Percentiles rank a stretch among this genome's conserved stretches.
Conservation (phyloP, 352 stramenopile genomes). For the Peronospora tabacina region DNA sequence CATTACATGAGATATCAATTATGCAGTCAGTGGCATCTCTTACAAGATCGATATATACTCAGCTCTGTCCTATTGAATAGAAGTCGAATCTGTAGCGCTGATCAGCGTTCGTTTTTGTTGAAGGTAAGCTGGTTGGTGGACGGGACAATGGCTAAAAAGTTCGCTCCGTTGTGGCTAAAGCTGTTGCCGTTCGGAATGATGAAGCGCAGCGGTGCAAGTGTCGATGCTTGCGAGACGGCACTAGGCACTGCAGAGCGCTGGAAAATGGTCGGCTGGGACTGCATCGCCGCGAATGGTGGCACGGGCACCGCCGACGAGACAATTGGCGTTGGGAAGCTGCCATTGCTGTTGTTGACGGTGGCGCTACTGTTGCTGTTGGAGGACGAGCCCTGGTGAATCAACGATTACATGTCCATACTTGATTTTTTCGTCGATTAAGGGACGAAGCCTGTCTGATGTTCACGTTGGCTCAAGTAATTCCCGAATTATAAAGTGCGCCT, state of each 20-base stretch:
- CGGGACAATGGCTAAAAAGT: conserved; percentile 3
- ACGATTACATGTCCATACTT: conserved; percentile 69
- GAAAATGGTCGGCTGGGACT: conserved; percentile 30
- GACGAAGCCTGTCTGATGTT: conserved; percentile 7
- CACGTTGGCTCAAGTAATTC: conserved; percentile 15
- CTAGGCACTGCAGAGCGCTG: conserved; percentile 13
- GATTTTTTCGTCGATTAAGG: not conserved
- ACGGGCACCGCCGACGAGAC: conserved; percentile 30
- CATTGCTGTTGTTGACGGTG: not conserved
- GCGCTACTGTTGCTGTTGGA: conserved; percentile 5
- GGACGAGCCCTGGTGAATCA: conserved; percentile 46
- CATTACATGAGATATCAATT: too few relatives aligned
- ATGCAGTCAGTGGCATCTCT: too few relatives aligned
- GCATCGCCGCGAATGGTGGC: conserved; percentile 44
- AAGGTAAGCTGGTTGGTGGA: conserved; percentile 10
- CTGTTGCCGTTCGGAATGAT: conserved; percentile 49
- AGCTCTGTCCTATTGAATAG: too few relatives aligned
- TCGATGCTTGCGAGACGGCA: conserved; percentile 26
- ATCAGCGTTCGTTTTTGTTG: conserved; percentile 8
- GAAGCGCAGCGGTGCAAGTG: conserved; percentile 66
- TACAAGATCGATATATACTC: too few relatives aligned
- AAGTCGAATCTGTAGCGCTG: too few relatives aligned
- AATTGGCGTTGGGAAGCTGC: conserved; percentile 11
- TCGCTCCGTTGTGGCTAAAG: conserved; percentile 7
- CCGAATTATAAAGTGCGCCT: conserved; percentile 20